These are phyloP conservation scores for Clausena lansium DNA, from an alignment of 345 rosid species.

Conservation along the genomic window DNA sequence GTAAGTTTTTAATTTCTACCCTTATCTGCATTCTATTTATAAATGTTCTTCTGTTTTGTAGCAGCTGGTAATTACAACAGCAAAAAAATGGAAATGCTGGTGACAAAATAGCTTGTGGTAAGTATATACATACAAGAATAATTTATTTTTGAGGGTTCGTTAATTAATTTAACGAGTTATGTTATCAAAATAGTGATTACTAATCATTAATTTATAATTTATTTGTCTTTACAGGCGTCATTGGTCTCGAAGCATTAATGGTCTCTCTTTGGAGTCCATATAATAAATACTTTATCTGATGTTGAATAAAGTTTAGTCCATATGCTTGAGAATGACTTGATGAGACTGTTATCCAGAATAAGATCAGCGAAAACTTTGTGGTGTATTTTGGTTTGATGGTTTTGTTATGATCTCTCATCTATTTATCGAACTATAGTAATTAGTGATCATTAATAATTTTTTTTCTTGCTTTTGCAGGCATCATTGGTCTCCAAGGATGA, in stretches of 20 bases:
- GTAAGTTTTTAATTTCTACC: neutral
- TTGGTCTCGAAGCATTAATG: neutral
- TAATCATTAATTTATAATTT: neutral
- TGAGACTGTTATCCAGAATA: neutral
- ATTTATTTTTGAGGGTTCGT: neutral
- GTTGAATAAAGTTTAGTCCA: neutral
- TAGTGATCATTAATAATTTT: too few species aligned
- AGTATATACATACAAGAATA: neutral
- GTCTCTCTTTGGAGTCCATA: neutral
- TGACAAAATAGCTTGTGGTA: constrained; percentile 51
- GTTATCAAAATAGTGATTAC: neutral
- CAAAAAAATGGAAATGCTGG: constrained; percentile 92
- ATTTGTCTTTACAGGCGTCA: neutral
- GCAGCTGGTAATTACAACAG: constrained; percentile 48
- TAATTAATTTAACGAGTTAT: neutral
- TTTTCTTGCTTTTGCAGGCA: too few species aligned
- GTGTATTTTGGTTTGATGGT: too few species aligned
- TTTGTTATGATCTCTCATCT: too few species aligned
- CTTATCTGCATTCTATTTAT: neutral
- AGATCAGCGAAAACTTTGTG: too few species aligned
- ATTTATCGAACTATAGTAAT: too few species aligned
- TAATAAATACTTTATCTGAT: neutral
- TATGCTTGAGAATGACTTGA: neutral
- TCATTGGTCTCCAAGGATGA: too few species aligned
- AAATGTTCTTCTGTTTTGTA: constrained; percentile 11